A percentile compares a stretch with the other conserved stretches of the same genome.
Conservation (phyloP, 208 protist species). For the Trypanosoma rangeli region DNA sequence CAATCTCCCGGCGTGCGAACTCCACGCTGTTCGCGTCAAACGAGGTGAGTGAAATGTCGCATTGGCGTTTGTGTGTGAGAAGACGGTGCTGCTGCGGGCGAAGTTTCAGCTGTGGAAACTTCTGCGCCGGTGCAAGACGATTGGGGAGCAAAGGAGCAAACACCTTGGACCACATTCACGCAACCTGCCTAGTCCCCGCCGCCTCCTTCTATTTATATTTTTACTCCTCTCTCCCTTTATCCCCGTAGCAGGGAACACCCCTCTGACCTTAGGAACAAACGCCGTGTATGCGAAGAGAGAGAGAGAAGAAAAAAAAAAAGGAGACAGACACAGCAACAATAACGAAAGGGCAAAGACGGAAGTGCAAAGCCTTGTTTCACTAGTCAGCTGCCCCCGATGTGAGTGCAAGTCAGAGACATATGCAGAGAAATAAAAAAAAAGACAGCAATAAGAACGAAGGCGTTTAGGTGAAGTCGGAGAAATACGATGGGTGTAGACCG, state of each 20-base stretch:
- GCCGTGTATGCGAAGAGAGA: not conserved
- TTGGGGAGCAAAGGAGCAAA: conserved; percentile 56
- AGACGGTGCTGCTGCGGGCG: conserved; percentile 35
- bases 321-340: not conserved
- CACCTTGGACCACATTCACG: conserved; percentile 73
- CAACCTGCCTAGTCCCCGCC: not conserved
- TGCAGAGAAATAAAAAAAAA: conserved; percentile 8
- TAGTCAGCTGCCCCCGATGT: not conserved
- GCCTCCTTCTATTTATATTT: not conserved
- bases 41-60: conserved; percentile 41
- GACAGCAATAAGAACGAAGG: conserved; percentile 1
- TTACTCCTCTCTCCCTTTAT: not conserved
- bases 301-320: conserved; percentile 15
- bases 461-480: not conserved
- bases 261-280: not conserved
- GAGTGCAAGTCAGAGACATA: not conserved
- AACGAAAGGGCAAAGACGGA: not conserved
- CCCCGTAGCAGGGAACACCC: not conserved
- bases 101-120: conserved; percentile 80
- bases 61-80: conserved; percentile 53
- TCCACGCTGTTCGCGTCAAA: conserved; percentile 63
- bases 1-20: conserved; percentile 52
- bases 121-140: conserved; percentile 57
- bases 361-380: not conserved
- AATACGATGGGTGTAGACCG: not conserved